phyloP scores from a whole-genome alignment of 1,284 basidiomycete genomes.

The Microbotryum lychnidis-dioicae region DNA sequence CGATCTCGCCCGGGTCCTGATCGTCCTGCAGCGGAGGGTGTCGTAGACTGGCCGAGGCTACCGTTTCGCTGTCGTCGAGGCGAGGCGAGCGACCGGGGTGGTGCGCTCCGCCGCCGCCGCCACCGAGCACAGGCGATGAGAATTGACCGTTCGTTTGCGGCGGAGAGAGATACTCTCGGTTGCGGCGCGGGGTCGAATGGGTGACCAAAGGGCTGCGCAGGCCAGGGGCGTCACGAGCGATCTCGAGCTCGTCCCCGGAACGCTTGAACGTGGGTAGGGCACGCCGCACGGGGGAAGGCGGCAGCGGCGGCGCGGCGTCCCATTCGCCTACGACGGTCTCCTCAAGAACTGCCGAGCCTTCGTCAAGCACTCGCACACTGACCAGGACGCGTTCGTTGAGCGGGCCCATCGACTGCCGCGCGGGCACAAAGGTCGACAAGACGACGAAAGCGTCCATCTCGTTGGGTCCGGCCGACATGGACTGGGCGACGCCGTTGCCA shows the following conservation, averaged over 20 bases:
- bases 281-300: neutral
- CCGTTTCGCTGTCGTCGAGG: too few relatives aligned
- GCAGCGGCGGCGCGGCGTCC: slow-evolving; percentile 9
- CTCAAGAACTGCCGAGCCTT: slow-evolving; percentile 7
- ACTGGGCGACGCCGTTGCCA: slow-evolving; percentile 28
- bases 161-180: neutral
- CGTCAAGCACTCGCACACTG: slow-evolving; percentile 16
- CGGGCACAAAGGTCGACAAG: slow-evolving; percentile 24
- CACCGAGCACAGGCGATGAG: neutral
- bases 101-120: neutral
- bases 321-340: slow-evolving; percentile 25
- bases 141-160: neutral
- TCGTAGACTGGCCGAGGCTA: neutral
- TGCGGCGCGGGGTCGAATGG: too few relatives aligned
- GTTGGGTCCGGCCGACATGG: slow-evolving; percentile 22
- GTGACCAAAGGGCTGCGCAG: slow-evolving; percentile 3
- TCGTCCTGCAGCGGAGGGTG: neutral
- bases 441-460: slow-evolving; percentile 29
- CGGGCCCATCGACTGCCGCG: slow-evolving; percentile 16
- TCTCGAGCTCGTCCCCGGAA: slow-evolving; percentile 16
- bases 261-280: slow-evolving; percentile 13
- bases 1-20: neutral
- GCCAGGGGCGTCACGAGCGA: slow-evolving; percentile 15
- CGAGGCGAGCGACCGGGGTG: neutral
- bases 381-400: slow-evolving; percentile 18